Evolutionary conservation across 352 stramenopile species (phyloP), one percentile per base, ranked within the genome.

Genomic region (Pythium guiyangense): DNA sequence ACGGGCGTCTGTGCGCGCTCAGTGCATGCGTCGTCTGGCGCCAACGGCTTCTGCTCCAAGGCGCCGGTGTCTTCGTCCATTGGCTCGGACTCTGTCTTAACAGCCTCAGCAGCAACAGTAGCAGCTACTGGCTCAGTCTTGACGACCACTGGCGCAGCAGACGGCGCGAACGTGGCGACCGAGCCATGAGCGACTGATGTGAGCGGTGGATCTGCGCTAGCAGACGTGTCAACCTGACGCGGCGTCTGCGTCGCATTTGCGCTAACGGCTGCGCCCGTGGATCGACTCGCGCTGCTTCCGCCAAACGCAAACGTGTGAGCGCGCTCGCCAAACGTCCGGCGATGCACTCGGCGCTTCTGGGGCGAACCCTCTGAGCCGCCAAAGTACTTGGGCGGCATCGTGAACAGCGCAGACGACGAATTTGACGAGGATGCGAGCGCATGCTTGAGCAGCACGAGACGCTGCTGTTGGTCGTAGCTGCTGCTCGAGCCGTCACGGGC

Each of bases 301-400:
- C 53, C 61, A 40, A 90, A 87, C 12, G 61, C 64, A 54, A 93
- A 93, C 39, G 64, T 60, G 34, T 73, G 64, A 6, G 71, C 56
- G 15, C 67, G 77, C 31, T 84, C 74, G 18, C 79, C 79, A 40
- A 91, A 88, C 37, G 75, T 89, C 10, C 82, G 79, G 12, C 62
- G 70, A 50, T 88, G 52, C 3, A 74, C 73, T 22, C 67, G 72
- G 10, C 73, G 77, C 43, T 83, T 79, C 39, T 72, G 66, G 9
- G 68, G 74, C 0, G 69, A 67, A 6, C 62, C 67, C 22, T 71
- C 71, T 1, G 34, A 37, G 18, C 59, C 53, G 26, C 69, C 74
- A 31, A 70, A 71, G 20, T 76, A 79, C 57, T 76, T 79, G 14
- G 75, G 70, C 0, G 75, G 75, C 34, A 86, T 57, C 40, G 58